These are phyloP conservation scores for Diplosphaera chodatii DNA, from an alignment of 139 green algal species.

Conservation along the genomic window DNA sequence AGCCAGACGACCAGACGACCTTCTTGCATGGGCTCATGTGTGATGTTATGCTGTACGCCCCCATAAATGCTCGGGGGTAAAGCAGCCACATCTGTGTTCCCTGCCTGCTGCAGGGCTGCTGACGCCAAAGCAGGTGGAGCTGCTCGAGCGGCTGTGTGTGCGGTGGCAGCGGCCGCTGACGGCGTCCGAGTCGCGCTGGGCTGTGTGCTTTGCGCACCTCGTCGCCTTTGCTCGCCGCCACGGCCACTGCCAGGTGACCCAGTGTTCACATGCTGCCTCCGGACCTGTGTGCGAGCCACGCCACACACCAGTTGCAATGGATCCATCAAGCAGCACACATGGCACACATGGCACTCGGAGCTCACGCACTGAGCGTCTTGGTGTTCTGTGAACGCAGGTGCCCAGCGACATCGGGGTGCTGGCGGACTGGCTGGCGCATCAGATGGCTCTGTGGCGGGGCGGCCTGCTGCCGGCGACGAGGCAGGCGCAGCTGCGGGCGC, in stretches of 20 bases:
- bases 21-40: no score
- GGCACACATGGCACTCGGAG: no score
- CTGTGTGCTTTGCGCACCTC: background rate
- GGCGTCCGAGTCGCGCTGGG: background rate
- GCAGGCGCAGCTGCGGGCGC: constrained; percentile 22
- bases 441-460: background rate
- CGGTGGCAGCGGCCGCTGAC: background rate
- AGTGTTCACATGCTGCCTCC: no score
- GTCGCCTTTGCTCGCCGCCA: background rate
- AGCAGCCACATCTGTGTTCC: no score
- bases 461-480: constrained; percentile 14
- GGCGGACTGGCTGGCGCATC: constrained; percentile 23
- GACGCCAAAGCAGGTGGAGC: background rate
- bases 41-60: no score
- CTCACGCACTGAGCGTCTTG: no score
- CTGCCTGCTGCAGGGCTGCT: background rate
- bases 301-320: no score
- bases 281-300: no score
- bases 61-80: no score
- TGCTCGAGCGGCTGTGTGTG: background rate
- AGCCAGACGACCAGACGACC: no score
- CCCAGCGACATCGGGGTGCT: constrained; percentile 1
- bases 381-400: no score
- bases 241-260: background rate
- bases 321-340: no score